Percentiles rank a stretch among this genome's conserved stretches.
These are phyloP conservation scores for Solanum bulbocastanum DNA, from an alignment of 257 asterid species.

Conservation along the genomic window DNA sequence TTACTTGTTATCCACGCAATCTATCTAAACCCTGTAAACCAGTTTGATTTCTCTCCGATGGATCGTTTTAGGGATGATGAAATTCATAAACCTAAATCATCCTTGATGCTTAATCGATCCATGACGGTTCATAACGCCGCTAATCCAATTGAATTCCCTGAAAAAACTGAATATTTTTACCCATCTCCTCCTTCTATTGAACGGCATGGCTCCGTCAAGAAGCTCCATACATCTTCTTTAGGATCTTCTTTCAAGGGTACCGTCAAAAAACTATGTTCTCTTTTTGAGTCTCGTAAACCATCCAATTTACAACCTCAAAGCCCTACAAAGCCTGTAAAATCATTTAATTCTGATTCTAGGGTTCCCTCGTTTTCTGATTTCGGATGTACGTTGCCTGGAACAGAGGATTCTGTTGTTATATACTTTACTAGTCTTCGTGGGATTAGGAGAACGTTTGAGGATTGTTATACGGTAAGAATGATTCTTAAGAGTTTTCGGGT, in stretches of 20 bases:
- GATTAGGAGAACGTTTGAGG: constrained; percentile 61
- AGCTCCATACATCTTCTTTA: constrained; percentile 38
- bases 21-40: not conserved
- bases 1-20: not conserved
- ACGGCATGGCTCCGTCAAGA: constrained; percentile 53
- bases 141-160: not conserved
- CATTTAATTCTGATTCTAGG: constrained; percentile 21
- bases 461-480: constrained; percentile 63
- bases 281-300: constrained; percentile 34
- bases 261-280: constrained; percentile 55
- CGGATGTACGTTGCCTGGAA: constrained; percentile 36
- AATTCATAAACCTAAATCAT: not conserved
- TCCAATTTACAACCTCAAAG: constrained; percentile 1
- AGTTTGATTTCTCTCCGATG: not conserved
- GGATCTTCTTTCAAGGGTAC: constrained; percentile 63
- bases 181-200: constrained; percentile 17
- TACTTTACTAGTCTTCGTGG: constrained; percentile 90
- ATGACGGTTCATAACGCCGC: not conserved
- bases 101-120: not conserved
- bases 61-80: not conserved
- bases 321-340: constrained; percentile 10
- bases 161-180: not conserved
- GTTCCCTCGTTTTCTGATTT: not conserved
- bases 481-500: constrained; percentile 64
- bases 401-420: constrained; percentile 80